Conservation (phyloP, 225 moss, liverwort and hornwort species). For the Asterella californica region DNA sequence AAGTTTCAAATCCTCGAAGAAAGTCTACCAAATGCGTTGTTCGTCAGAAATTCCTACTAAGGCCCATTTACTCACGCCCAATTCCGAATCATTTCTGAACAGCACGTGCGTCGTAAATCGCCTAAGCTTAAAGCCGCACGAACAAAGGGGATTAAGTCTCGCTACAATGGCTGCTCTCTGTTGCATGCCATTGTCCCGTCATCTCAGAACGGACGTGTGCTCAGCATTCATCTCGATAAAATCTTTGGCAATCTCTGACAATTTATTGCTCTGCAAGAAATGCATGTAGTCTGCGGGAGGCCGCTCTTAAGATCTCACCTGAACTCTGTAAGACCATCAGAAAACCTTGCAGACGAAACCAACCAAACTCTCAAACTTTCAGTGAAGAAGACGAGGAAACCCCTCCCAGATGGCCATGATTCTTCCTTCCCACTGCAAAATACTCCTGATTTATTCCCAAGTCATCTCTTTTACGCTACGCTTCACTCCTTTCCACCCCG, state of each 20-base stretch:
- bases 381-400: background rate
- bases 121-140: background rate
- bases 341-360: background rate
- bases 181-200: background rate
- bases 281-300: background rate
- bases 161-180: slow-evolving; percentile 6
- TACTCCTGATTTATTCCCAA: background rate
- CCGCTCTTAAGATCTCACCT: background rate
- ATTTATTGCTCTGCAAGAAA: background rate
- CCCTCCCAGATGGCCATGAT: background rate
- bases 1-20: background rate
- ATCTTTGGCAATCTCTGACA: slow-evolving; percentile 5
- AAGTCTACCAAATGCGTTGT: background rate
- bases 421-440: background rate
- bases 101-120: background rate
- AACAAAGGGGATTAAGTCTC: background rate
- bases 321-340: background rate
- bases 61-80: background rate
- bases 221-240: background rate
- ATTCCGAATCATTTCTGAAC: background rate
- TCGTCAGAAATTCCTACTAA: slow-evolving; percentile 14
- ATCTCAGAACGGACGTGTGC: background rate
- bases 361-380: background rate
- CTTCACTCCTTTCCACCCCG: background rate
- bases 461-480: slow-evolving; percentile 4